These are phyloP conservation scores for Orbilia quercus DNA, from an alignment of 2,329 filamentous ascomycete genomes.

Conservation along the genomic window DNA sequence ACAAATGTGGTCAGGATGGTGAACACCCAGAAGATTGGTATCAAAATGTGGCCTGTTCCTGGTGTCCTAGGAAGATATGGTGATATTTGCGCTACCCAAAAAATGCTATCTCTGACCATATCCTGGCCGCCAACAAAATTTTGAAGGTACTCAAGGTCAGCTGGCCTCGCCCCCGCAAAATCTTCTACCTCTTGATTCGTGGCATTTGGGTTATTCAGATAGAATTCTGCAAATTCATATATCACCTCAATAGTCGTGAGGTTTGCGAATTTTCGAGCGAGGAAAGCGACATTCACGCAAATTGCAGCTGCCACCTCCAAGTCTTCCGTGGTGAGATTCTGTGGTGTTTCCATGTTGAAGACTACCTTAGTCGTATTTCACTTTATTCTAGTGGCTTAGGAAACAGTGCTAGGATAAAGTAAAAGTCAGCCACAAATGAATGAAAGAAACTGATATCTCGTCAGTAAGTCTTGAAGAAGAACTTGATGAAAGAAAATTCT, in stretches of 20 bases:
- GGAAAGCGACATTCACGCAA: slow-evolving; percentile 47
- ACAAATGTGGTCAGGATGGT: slow-evolving; percentile 40
- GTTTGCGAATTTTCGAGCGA: slow-evolving; percentile 42
- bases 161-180: slow-evolving; percentile 24
- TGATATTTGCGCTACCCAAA: slow-evolving; percentile 28
- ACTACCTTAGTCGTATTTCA: background rate
- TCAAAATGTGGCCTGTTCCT: slow-evolving; percentile 20
- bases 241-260: slow-evolving; percentile 37
- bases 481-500: slow-evolving; percentile 36
- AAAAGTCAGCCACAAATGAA: slow-evolving; percentile 10
- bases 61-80: slow-evolving; percentile 26
- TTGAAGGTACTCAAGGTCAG: slow-evolving; percentile 24
- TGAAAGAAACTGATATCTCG: slow-evolving; percentile 1
- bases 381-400: background rate
- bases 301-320: slow-evolving; percentile 32
- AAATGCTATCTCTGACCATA: slow-evolving; percentile 32
- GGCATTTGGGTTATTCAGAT: slow-evolving; percentile 26
- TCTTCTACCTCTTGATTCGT: slow-evolving; percentile 26
- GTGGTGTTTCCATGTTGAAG: slow-evolving; percentile 6
- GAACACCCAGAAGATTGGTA: slow-evolving; percentile 48
- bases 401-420: background rate
- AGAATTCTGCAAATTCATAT: slow-evolving; percentile 28
- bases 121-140: slow-evolving; percentile 15
- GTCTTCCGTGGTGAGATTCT: slow-evolving; percentile 26
- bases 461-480: slow-evolving; percentile 1